Conservation (phyloP, 768 basidiomycete species). For the Clitopilus passeckerianus region DNA sequence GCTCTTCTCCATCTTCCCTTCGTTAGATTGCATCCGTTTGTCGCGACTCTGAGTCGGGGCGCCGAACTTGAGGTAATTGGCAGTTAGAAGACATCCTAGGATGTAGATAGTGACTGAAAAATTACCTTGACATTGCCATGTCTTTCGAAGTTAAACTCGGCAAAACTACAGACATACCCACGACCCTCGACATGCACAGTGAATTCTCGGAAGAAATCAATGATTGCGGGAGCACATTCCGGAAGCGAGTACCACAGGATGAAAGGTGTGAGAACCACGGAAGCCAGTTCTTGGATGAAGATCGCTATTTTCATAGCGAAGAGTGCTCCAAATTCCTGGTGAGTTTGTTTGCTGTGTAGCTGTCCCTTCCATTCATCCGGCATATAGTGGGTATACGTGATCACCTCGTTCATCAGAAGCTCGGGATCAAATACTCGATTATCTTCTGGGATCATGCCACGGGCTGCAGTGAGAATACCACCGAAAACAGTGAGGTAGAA, state of each 20-base stretch:
- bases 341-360: constrained; percentile 89
- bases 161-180: constrained; percentile 97
- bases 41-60: constrained; percentile 68
- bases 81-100: background rate
- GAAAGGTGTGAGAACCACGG: constrained; percentile 91
- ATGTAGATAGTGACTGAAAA: background rate
- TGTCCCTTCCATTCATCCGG: constrained; percentile 88
- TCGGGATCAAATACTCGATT: constrained; percentile 94
- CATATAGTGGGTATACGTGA: constrained; percentile 94
- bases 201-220: constrained; percentile 99
- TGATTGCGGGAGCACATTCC: constrained; percentile 79
- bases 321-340: constrained; percentile 85
- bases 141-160: constrained; percentile 95
- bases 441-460: constrained; percentile 96
- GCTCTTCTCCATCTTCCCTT: constrained; percentile 99
- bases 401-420: constrained; percentile 85
- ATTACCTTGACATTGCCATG: constrained; percentile 87
- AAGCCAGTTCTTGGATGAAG: constrained; percentile 84
- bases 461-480: constrained; percentile 79
- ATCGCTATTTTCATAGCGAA: constrained; percentile 91
- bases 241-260: constrained; percentile 93
- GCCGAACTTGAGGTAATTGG: constrained; percentile 56
- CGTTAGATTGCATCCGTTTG: constrained; percentile 76
- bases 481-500: constrained; percentile 93
- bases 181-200: constrained; percentile 94